Base-by-base conservation (phyloP, 2,329 filamentous ascomycete genomes). In the Aspergillus fischeri region DNA sequence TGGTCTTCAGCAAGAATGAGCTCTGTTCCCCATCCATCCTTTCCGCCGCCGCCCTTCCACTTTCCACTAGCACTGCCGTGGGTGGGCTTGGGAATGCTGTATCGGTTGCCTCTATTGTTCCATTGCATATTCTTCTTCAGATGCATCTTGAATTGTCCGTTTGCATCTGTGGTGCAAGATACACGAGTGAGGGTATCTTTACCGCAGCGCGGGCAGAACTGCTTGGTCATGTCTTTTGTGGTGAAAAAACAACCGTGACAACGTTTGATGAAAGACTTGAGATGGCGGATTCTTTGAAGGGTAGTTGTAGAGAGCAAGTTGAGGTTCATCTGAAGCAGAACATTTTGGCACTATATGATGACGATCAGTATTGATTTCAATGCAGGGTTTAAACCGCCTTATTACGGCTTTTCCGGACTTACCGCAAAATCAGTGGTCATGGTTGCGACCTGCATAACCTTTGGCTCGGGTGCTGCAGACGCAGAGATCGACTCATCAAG, bases 391-490 rank as follows among this genome's bases (percentile, higher is more conserved):
- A 27, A 6, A 17, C 4, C 27, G 49, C 29, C 38, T 21, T 21
- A 25, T n/a, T 25, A 11, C 1, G 14, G 8, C 2, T 47, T 27
- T 47, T 10, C 5, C 50, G 29, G 24, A 66, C 73, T 58, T 91
- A 99, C 96, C 55, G 94, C 93, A 76, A 90, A 97, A 79, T 99
- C 94, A 55, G 89, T 92, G 1, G 94, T 97, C 70, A 97, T 88
- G 48, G 93, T 87, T n/a, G 92, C 93, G 17, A 90, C 91, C 74
- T 95, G 88, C 65, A 97, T 88, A 11, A 84, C 85, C 60, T 84
- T 83, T 38, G 84, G 80, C 54, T 84, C 80, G 1, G 81, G 72
- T 58, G 80, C 73, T 51, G 81, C 75, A 44, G 81, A 75, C 21
- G 78, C 73, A 1, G 79, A 73, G 5, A 76, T 77, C 24, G 78